Conservation (phyloP, 2,329 filamentous ascomycete genomes). For the Colletotrichum endophyticum region DNA sequence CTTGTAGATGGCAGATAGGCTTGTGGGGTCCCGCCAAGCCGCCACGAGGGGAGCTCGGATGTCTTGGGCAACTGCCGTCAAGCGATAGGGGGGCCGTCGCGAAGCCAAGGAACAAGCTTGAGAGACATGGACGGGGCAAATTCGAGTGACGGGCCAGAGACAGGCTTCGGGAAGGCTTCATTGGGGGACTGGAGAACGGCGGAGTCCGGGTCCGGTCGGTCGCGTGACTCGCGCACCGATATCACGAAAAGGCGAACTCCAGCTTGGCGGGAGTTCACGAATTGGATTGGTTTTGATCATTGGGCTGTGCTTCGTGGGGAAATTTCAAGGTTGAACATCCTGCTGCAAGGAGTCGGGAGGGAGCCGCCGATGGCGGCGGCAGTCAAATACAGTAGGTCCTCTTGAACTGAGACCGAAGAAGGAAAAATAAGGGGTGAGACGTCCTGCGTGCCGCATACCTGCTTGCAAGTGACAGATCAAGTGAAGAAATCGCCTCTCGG, state of each 20-base stretch:
- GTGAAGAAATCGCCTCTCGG: background rate
- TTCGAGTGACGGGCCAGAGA: background rate
- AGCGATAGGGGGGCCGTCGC: background rate
- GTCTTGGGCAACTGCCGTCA: background rate
- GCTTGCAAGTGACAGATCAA: background rate
- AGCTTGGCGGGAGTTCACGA: background rate
- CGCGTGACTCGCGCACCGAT: background rate
- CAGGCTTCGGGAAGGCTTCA: background rate
- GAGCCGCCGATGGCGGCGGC: background rate
- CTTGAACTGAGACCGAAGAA: background rate
- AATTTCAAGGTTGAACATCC: background rate
- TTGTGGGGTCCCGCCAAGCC: slow-evolving; percentile 7
- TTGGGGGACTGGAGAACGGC: background rate
- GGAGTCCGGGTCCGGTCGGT: background rate
- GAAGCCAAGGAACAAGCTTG: background rate
- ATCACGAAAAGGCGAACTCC: background rate
- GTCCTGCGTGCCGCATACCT: background rate
- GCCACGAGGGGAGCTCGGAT: background rate
- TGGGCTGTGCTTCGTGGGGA: background rate
- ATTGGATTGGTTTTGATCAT: background rate
- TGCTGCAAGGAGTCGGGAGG: background rate
- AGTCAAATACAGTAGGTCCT: background rate
- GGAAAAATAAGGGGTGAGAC: background rate
- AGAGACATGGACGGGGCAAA: background rate
- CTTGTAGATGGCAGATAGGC: background rate